Percentiles rank a stretch among this genome's conserved stretches.
Evolutionary conservation across 352 stramenopile genomes (phyloP).

Genomic region (Globisporangium parvum): DNA sequence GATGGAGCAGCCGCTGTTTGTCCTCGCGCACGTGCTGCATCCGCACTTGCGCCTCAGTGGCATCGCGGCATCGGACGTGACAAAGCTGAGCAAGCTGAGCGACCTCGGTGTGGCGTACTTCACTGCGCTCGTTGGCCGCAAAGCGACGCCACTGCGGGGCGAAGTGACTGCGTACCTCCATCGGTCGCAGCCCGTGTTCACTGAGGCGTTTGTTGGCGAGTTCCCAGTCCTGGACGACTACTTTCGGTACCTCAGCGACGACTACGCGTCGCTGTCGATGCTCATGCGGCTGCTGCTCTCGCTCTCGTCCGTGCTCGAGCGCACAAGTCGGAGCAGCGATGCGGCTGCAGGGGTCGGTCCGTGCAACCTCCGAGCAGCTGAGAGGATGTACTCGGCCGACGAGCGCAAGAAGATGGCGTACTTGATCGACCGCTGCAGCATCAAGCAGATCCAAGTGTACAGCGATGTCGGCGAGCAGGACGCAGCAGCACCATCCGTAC

Average conservation of each 20-base stretch:
- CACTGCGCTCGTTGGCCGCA: constrained; percentile 33
- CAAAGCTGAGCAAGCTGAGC: constrained; percentile 54
- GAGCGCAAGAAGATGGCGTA: constrained; percentile 24
- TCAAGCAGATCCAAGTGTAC: constrained; percentile 7
- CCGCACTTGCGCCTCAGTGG: constrained; percentile 40
- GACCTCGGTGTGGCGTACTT: constrained; percentile 59
- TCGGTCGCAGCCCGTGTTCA: constrained; percentile 42
- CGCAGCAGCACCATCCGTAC: background rate
- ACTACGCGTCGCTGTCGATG: constrained; percentile 50
- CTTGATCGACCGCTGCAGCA: constrained; percentile 19
- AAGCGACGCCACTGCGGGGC: constrained; percentile 39
- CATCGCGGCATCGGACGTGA: constrained; percentile 33
- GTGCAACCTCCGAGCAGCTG: no score
- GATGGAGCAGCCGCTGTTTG: constrained; percentile 60
- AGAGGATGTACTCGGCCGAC: constrained; percentile 17
- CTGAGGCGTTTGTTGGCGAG: constrained; percentile 38
- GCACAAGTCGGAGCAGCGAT: background rate
- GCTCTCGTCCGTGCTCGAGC: constrained; percentile 24
- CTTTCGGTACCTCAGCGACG: constrained; percentile 57
- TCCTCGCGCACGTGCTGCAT: constrained; percentile 55
- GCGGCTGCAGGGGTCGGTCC: background rate
- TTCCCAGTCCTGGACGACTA: constrained; percentile 62
- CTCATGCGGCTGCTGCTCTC: constrained; percentile 60
- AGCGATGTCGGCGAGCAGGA: background rate
- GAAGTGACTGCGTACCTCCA: constrained; percentile 71